phyloP scores from a whole-genome alignment of 306 rosid genomes.

The Glycine soja region DNA sequence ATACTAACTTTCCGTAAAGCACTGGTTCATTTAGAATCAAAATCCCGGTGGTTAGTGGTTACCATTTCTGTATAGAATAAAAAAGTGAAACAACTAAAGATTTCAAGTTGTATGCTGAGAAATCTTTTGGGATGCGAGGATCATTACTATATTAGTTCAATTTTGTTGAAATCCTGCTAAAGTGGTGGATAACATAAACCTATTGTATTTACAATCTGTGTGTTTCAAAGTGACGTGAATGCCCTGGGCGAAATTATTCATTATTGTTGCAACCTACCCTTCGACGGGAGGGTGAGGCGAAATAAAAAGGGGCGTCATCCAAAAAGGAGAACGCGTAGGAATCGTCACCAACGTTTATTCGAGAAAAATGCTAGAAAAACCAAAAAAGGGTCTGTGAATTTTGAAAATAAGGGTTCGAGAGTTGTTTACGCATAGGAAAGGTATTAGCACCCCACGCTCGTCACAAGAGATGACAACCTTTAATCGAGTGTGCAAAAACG shows the following conservation, averaged over 20 bases:
- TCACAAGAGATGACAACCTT: too few species aligned
- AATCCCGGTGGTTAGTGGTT: conserved; percentile 4
- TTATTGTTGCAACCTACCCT: too few species aligned
- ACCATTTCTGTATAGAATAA: background rate
- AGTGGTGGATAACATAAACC: background rate
- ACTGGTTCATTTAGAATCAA: conserved; percentile 11
- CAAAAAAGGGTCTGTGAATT: too few species aligned
- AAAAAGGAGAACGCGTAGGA: too few species aligned
- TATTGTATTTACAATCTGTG: background rate
- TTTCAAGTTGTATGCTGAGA: background rate
- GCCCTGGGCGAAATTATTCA: conserved; percentile 17
- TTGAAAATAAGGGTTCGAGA: too few species aligned
- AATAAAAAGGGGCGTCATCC: too few species aligned
- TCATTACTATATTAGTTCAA: background rate
- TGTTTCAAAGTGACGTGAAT: background rate
- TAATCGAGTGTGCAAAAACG: too few species aligned
- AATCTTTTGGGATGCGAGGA: background rate
- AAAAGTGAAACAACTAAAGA: background rate
- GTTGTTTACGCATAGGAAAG: too few species aligned
- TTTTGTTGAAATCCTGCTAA: conserved; percentile 19
- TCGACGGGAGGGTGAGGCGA: too few species aligned
- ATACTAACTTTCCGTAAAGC: background rate
- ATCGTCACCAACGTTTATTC: too few species aligned
- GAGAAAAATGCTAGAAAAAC: too few species aligned
- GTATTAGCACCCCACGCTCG: too few species aligned